phyloP scores from a whole-genome alignment of 768 basidiomycete genomes.

The Mrakia hoshinonis region DNA sequence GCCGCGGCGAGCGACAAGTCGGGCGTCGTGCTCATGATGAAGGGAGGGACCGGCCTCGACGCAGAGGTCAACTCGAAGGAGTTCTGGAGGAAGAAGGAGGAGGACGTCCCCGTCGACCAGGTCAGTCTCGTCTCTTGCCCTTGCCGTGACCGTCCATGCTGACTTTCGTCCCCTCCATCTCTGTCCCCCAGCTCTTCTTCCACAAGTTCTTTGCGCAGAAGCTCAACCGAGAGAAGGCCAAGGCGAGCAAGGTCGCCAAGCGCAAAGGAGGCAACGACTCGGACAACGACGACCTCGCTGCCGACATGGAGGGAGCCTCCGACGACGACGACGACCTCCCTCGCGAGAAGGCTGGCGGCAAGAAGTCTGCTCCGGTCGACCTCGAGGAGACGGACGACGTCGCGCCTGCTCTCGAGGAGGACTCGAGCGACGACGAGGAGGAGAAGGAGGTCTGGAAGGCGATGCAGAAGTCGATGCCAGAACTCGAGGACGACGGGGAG shows the following conservation, averaged over 20 bases:
- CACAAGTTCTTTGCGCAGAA: slow-evolving; percentile 78
- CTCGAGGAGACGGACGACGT: slow-evolving; percentile 37
- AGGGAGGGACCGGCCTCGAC: slow-evolving; percentile 54
- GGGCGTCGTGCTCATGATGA: slow-evolving; percentile 51
- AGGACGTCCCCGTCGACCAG: slow-evolving; percentile 80
- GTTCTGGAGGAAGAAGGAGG: slow-evolving; percentile 61
- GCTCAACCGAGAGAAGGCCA: slow-evolving; percentile 49
- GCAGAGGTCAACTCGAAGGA: slow-evolving; percentile 60
- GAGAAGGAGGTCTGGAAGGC: slow-evolving; percentile 75
- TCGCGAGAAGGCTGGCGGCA: slow-evolving; percentile 37
- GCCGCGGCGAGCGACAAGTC: slow-evolving; percentile 56
- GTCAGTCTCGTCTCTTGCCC: slow-evolving; percentile 41
- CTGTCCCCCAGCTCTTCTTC: slow-evolving; percentile 64
- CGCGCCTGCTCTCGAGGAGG: slow-evolving; percentile 26
- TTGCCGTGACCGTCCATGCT: not conserved
- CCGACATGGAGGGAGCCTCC: slow-evolving; percentile 31
- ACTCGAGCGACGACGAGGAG: slow-evolving; percentile 22
- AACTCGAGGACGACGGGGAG: slow-evolving; percentile 45
- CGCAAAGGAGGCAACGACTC: slow-evolving; percentile 45
- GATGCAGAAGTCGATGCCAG: slow-evolving; percentile 80
- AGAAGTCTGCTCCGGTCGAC: slow-evolving; percentile 40
- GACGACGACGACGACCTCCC: slow-evolving; percentile 31
- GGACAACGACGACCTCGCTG: slow-evolving; percentile 33
- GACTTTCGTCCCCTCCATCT: slow-evolving; percentile 9
- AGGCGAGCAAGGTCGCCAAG: slow-evolving; percentile 47